A percentile compares a stretch with the other conserved stretches of the same genome.
These are phyloP conservation scores for Trichoderma erinaceum DNA, from an alignment of 495 filamentous ascomycete genomes.

Conservation along the genomic window DNA sequence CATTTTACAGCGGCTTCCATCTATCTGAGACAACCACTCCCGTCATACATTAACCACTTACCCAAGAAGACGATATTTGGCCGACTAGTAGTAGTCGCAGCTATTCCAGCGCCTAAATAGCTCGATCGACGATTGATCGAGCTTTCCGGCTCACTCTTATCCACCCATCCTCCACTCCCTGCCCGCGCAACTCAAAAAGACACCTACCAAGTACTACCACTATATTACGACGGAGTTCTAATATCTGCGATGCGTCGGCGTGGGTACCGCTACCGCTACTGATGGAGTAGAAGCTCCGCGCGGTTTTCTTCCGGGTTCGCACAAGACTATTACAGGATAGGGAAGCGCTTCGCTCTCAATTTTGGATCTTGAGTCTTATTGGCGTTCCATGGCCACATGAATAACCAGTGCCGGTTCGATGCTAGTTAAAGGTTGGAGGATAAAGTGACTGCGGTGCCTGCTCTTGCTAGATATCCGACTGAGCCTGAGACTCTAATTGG, in stretches of 20 bases:
- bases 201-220: neutral
- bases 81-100: neutral
- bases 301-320: no score
- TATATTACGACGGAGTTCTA: neutral
- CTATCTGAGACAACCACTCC: neutral
- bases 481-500: no score
- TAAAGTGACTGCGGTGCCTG: no score
- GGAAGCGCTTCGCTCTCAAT: neutral
- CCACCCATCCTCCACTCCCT: neutral
- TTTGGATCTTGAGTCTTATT: neutral
- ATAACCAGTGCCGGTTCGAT: no score
- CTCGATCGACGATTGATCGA: conserved; percentile 6
- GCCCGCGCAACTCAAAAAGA: neutral
- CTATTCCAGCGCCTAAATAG: neutral
- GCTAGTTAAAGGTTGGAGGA: no score
- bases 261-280: neutral
- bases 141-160: neutral
- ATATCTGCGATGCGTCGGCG: neutral
- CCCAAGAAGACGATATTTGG: neutral
- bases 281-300: conserved; percentile 7
- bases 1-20: neutral
- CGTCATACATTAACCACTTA: neutral
- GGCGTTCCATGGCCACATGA: neutral
- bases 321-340: neutral
- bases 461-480: no score